Evolutionary conservation across 2,329 filamentous ascomycete genomes (phyloP), one percentile per base, ranked within the genome.

Genomic region (Aureobasidium uvarum): DNA sequence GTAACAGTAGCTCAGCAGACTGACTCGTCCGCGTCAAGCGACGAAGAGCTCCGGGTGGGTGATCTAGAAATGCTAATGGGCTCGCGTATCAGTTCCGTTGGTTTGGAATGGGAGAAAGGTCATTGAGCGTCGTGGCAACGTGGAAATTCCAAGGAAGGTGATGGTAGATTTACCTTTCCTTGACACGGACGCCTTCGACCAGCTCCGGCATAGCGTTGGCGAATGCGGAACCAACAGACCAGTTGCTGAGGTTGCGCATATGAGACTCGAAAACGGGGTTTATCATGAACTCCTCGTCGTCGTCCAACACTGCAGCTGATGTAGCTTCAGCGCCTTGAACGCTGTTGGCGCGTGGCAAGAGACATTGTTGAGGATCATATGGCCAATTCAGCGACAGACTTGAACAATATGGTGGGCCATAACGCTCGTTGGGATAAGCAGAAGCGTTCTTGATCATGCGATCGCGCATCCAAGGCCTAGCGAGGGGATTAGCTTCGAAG

Each of bases 221-320:
- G 45, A 76, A 76, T 8, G 65, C 38, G 14, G 46, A n/a, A 20
- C 65, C 65, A 1, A 96, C 73, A 66, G 86, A 89, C 92, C 93
- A 97, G 72, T 96, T 96, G 66, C 87, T 84, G 45, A 92, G 73
- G 50, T 90, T 83, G 3, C 89, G 79, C 56, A 96, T 73, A 74
- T 97, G 92, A 43, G 86, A 82, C 77, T 96, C 91, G 74, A 96
- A 96, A 0, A 91, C 90, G 0, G 92, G 92, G 69, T 95, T 96
- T 68, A 96, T 91, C 68, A 90, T 82, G 67, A 92, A 80, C 71
- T 92, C 88, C 10, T 88, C 85, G 5, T 79, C 78, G 5, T 69
- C 69, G 5, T 65, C 63, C 3, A 81, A 23, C 7, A 55, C 28
- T 51, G 55, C 18, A 55, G 60, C n/a, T 39, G 60, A 20, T 64